A percentile compares a stretch with the other conserved stretches of the same genome.
Conservation (phyloP, 495 filamentous ascomycete genomes). For the Recurvomyces mirabilis region DNA sequence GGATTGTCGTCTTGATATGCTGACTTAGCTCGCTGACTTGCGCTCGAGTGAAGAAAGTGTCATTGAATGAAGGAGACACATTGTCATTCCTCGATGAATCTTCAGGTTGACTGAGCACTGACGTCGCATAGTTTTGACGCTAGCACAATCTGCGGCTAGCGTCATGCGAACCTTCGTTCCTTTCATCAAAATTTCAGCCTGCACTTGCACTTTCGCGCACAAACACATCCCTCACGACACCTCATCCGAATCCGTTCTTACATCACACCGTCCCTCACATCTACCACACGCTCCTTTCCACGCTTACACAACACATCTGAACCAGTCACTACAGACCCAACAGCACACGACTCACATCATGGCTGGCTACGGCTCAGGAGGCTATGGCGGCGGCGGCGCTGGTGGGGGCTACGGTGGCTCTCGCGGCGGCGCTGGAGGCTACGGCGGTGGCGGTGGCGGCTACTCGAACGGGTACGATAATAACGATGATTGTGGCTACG, state of each 20-base stretch:
- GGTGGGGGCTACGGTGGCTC: conserved; percentile 50
- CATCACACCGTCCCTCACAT: background rate
- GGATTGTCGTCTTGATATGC: too few relatives aligned
- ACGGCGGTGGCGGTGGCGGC: conserved; percentile 35
- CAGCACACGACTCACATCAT: background rate
- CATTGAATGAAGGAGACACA: too few relatives aligned
- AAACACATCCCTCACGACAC: background rate
- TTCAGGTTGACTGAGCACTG: too few relatives aligned
- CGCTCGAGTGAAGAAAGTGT: too few relatives aligned
- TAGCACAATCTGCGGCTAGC: too few relatives aligned
- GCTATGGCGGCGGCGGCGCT: conserved; percentile 3
- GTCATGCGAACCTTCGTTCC: too few relatives aligned
- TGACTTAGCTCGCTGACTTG: too few relatives aligned
- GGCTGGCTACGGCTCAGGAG: background rate
- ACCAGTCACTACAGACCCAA: background rate
- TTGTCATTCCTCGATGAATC: too few relatives aligned
- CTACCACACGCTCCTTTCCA: background rate
- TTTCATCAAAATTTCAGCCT: background rate
- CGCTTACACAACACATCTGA: background rate
- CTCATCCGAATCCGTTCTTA: too few relatives aligned
- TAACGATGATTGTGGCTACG: conserved; percentile 9
- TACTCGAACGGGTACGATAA: conserved; percentile 36
- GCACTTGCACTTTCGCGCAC: background rate
- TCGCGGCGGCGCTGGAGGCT: conserved; percentile 34
- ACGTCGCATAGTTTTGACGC: too few relatives aligned